These are phyloP conservation scores for Dendrocalamus latiflorus DNA, from an alignment of 202 grass and related monocot genomes.

Conservation along the genomic window DNA sequence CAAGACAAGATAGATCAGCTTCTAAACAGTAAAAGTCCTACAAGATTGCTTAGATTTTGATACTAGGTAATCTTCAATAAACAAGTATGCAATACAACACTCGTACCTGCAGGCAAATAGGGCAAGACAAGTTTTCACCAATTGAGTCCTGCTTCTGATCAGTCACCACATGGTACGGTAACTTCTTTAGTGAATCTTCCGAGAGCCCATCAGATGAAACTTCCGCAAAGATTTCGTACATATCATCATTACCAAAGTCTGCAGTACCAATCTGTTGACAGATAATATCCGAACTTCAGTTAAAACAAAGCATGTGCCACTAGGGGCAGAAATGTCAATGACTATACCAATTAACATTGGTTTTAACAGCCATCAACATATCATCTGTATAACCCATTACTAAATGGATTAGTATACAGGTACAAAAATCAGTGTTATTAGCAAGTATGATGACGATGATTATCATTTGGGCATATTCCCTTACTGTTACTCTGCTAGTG, in stretches of 20 bases:
- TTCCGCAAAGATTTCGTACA: conserved; percentile 50
- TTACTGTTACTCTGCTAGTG: too few species aligned
- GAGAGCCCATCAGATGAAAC: conserved; percentile 49
- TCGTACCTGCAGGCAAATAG: conserved; percentile 78
- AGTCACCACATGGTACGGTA: conserved; percentile 59
- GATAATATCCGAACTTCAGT: not conserved
- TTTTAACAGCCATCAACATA: not conserved
- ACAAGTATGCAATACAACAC: not conserved
- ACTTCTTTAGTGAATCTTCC: conserved; percentile 54
- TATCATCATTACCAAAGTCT: conserved; percentile 47
- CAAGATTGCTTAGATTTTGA: not conserved
- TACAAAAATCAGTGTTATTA: too few species aligned
- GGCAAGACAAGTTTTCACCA: conserved; percentile 51
- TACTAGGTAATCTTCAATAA: not conserved
- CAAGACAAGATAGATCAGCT: not conserved
- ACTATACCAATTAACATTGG: not conserved
- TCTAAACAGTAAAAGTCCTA: not conserved
- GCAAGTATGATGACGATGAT: too few species aligned
- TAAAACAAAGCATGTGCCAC: not conserved
- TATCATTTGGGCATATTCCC: too few species aligned
- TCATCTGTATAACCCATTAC: not conserved
- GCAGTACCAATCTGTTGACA: conserved; percentile 38
- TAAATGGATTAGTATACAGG: not conserved
- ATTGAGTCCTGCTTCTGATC: conserved; percentile 34
- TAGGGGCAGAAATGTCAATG: not conserved